A percentile compares a stretch with the other conserved stretches of the same genome.
Conservation (phyloP, 441 rosid species). For the Monsonia emarginata region DNA sequence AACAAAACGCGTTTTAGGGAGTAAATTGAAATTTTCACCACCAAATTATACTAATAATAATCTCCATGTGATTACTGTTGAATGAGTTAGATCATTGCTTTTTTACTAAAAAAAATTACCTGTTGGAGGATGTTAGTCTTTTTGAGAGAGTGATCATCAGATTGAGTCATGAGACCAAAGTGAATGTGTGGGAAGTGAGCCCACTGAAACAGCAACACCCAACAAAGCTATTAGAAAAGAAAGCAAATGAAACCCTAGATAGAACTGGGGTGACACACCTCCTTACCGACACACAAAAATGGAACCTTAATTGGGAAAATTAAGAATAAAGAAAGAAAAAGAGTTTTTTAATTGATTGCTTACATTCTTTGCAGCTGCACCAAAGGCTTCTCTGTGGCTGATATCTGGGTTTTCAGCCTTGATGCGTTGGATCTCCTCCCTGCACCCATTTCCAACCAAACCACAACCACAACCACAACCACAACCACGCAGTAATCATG, state of each 20-base stretch:
- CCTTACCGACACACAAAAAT: background rate
- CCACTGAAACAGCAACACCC: constrained; percentile 44
- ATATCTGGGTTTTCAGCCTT: constrained; percentile 92
- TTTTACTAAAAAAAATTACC: constrained; percentile 29
- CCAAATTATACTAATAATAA: no score
- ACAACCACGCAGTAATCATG: no score
- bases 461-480: no score
- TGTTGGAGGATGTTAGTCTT: constrained; percentile 63
- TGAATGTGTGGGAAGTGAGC: constrained; percentile 99
- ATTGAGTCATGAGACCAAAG: constrained; percentile 93
- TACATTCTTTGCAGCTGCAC: constrained; percentile 96
- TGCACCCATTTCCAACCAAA: no score
- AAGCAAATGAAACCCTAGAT: constrained; percentile 18
- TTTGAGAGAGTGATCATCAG: constrained; percentile 61
- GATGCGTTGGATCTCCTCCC: constrained; percentile 10
- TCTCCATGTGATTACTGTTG: no score
- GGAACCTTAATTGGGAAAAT: constrained; percentile 31
- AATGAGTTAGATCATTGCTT: no score
- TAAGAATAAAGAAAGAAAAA: no score
- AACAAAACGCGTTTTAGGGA: no score
- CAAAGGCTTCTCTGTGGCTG: constrained; percentile 93
- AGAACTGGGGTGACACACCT: background rate
- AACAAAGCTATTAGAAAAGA: background rate
- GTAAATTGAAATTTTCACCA: no score
- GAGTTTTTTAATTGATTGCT: constrained; percentile 10